Percentiles rank a stretch among this genome's conserved stretches.
These are phyloP conservation scores for Astragalus membranaceus DNA, from an alignment of 306 rosid genomes.

Conservation along the genomic window DNA sequence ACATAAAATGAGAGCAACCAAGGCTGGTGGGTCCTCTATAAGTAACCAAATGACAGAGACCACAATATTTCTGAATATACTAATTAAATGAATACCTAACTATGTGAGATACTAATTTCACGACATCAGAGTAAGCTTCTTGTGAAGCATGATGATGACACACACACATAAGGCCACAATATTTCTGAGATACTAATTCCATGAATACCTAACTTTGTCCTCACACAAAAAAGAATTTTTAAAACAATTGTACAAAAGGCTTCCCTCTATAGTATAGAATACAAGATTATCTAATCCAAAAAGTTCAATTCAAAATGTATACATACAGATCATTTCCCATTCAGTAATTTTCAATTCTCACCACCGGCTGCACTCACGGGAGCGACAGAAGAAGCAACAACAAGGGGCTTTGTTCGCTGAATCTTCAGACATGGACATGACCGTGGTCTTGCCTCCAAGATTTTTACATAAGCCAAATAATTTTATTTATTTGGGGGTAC, in stretches of 20 bases:
- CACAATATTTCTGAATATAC: no score
- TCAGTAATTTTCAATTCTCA: not conserved
- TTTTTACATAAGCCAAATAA: not conserved
- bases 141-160: no score
- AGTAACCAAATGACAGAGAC: no score
- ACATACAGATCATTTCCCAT: not conserved
- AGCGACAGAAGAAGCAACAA: constrained; percentile 19
- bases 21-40: no score
- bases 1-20: no score
- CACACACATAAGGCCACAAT: no score
- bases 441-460: constrained; percentile 30
- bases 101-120: no score
- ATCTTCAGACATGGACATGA: constrained; percentile 32
- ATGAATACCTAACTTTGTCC: not conserved
- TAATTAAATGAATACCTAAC: no score
- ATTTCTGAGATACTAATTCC: not conserved
- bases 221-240: not conserved
- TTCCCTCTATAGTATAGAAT: not conserved
- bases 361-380: constrained; percentile 11
- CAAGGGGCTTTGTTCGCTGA: constrained; percentile 19
- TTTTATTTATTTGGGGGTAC: no score
- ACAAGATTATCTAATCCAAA: no score
- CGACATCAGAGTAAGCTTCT: no score
- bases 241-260: not conserved
- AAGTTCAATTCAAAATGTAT: not conserved